These are phyloP conservation scores for Iris pallida DNA, from an alignment of 116 monocot genomes.

Conservation along the genomic window DNA sequence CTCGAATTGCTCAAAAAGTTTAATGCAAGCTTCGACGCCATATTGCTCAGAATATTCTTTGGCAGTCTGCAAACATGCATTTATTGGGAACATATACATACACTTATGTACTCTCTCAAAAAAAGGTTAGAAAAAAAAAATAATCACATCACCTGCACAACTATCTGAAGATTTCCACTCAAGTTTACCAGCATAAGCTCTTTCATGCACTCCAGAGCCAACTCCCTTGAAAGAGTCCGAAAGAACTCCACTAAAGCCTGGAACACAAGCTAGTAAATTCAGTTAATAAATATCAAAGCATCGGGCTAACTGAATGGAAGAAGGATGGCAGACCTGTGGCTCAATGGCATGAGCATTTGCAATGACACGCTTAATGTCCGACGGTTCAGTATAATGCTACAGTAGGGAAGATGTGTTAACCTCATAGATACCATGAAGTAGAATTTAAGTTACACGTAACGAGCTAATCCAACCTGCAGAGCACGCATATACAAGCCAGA, in stretches of 20 bases:
- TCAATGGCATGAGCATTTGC: constrained; percentile 89
- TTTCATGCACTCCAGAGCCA: constrained; percentile 90
- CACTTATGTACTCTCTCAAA: too few species aligned
- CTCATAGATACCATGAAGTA: background rate
- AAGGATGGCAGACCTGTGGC: constrained; percentile 62
- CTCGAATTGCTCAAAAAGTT: constrained; percentile 94
- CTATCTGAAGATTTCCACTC: constrained; percentile 84
- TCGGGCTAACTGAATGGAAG: background rate
- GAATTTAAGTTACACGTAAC: background rate
- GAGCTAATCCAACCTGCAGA: constrained; percentile 48
- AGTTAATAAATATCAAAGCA: background rate
- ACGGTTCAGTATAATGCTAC: constrained; percentile 75
- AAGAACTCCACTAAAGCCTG: constrained; percentile 84
- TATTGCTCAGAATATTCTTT: constrained; percentile 92
- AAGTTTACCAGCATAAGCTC: constrained; percentile 77
- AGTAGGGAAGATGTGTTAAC: background rate
- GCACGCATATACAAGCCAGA: constrained; percentile 74
- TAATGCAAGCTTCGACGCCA: constrained; percentile 85
- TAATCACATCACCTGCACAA: constrained; percentile 57
- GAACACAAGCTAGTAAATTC: background rate
- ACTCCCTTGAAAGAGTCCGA: constrained; percentile 77
- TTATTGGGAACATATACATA: background rate
- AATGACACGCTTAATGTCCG: constrained; percentile 86
- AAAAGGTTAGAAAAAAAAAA: background rate
- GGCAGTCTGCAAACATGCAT: constrained; percentile 37